Conservation (phyloP, 345 rosid species). For the Noccaea bulbosa region DNA sequence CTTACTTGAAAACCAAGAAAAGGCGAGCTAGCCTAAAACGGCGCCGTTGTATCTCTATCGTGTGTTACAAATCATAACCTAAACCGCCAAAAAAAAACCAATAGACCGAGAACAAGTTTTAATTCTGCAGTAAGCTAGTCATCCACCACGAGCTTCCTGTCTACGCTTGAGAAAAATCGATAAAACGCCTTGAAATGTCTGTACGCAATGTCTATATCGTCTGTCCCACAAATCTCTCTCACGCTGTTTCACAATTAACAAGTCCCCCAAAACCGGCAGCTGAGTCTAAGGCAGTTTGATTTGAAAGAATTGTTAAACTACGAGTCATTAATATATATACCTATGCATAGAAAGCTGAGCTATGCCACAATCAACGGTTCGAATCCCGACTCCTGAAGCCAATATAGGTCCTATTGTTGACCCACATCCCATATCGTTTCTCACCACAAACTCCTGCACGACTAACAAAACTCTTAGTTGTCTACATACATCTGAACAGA, state of each 20-base stretch:
- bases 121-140: conserved; percentile 25
- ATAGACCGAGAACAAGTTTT: background rate
- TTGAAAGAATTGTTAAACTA: background rate
- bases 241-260: conserved; percentile 54
- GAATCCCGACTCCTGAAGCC: conserved; percentile 89
- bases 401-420: conserved; percentile 97
- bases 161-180: conserved; percentile 68
- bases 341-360: conserved; percentile 99
- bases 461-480: background rate
- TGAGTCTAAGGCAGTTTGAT: conserved; percentile 8
- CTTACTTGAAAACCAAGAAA: background rate
- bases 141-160: conserved; percentile 68
- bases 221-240: conserved; percentile 86
- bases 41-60: background rate
- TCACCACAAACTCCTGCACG: conserved; percentile 88
- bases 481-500: conserved; percentile 1
- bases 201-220: conserved; percentile 83
- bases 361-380: conserved; percentile 93
- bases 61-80: conserved; percentile 2
- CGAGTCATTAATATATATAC: conserved; percentile 45
- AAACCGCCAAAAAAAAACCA: conserved; percentile 10
- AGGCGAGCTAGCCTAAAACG: background rate
- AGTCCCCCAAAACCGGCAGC: background rate
- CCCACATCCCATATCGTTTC: conserved; percentile 99
- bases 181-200: conserved; percentile 92